Evolutionary conservation across 805 yeast genomes (phyloP), one percentile per base, ranked within the genome.

Genomic region (Ogataea glucozyma): DNA sequence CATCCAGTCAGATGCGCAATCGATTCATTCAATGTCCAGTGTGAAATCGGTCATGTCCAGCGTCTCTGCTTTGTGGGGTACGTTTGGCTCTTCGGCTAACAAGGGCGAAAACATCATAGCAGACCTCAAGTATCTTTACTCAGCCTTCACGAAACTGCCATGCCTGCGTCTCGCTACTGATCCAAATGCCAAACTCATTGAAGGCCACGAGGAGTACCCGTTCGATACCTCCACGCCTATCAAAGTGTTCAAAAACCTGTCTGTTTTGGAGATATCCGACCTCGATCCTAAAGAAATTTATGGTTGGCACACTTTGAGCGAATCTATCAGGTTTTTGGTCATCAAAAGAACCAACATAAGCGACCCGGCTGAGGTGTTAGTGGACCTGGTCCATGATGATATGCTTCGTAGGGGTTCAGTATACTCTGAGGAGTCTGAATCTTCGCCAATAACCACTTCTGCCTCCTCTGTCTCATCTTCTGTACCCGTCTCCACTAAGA

Each of bases 191-290:
- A 74, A 70, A 48, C 64, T 78, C 32, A 81, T 81, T 21, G 72
- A 69, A 38, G 80, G 81, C 2, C 82, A 79, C 57, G 85, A 81
- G 53, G 87, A 81, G 56, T 81, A 76, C 56, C 88, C 87, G 0
- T 81, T 83, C 57, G 88, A 82, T 54, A 79, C 86, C 3, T 73
- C 83, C 4, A 81, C 83, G 7, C 87, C 88, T 3, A 57, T 82
- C n/a, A 65, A 65, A 29, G 69, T 78, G 60, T 82, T 81, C 60
- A 80, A 79, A 47, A 82, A 79, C 54, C 62, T 81, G 36, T 77
- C 80, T 37, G 84, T 81, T 16, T 63, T 81, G 33, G 88, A 81
- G 54, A 60, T 82, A 3, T 67, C 69, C 20, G 84, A 79, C 44
- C 66, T 79, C 45, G 85, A 79, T 48, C 83, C 85, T 14, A 78